A percentile compares a stretch with the other conserved stretches of the same genome.
Evolutionary conservation across 2,329 filamentous ascomycete genomes (phyloP).

Genomic region (Cercospora janseana): DNA sequence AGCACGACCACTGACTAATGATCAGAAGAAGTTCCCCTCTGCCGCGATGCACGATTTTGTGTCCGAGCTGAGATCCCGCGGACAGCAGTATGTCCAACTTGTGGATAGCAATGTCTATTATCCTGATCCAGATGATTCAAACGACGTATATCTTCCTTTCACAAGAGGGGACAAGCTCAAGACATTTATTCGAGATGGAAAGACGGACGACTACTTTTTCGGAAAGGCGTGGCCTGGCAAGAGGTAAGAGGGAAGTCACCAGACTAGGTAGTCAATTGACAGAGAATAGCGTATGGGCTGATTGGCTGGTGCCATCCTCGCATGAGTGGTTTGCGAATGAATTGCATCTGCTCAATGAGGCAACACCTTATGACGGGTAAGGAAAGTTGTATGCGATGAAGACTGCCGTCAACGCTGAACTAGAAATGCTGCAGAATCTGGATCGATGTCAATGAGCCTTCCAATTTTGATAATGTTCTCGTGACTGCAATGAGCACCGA

Average conservation of each 20-base stretch:
- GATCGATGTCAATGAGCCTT: conserved; percentile 31
- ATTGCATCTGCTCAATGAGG: conserved; percentile 19
- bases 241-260: background rate
- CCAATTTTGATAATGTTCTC: conserved; percentile 26
- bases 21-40: conserved; percentile 3
- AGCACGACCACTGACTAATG: conserved; percentile 3
- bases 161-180: conserved; percentile 50
- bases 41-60: conserved; percentile 56
- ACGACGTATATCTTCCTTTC: conserved; percentile 48
- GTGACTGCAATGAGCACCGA: conserved; percentile 23
- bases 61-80: conserved; percentile 49
- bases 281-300: conserved; percentile 23
- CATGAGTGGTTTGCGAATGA: conserved; percentile 30
- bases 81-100: conserved; percentile 57
- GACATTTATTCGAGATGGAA: conserved; percentile 54
- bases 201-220: conserved; percentile 47
- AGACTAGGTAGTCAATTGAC: background rate
- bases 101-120: conserved; percentile 62
- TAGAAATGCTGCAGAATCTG: conserved; percentile 22
- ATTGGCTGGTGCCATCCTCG: conserved; percentile 26
- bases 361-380: conserved; percentile 25
- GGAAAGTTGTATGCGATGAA: background rate
- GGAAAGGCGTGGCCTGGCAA: conserved; percentile 27
- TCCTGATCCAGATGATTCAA: conserved; percentile 58
- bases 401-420: background rate